Evolutionary conservation across 495 filamentous ascomycete species (phyloP).

Genomic region (Geoglossum glabrum): DNA sequence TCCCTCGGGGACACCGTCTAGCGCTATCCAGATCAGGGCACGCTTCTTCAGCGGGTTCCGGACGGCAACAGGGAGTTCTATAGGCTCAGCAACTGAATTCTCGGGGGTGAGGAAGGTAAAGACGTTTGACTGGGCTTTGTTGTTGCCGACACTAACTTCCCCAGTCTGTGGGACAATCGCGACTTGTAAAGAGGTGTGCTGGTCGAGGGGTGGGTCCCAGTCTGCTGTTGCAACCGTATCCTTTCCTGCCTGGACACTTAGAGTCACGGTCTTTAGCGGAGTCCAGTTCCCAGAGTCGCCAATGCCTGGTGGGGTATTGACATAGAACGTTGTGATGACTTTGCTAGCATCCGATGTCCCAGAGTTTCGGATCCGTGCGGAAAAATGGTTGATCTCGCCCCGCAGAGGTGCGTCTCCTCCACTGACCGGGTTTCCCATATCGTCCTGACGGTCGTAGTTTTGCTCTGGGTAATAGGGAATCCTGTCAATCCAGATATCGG

Average conservation of each 20-base stretch:
- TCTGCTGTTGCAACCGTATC: background rate
- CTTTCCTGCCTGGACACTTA: background rate
- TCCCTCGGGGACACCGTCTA: background rate
- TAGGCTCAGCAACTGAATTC: background rate
- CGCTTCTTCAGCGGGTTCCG: background rate
- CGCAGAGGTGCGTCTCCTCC: background rate
- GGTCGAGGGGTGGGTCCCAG: background rate
- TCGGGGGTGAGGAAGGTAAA: background rate
- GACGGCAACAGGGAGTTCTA: background rate
- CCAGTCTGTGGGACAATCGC: background rate
- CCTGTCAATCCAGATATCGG: background rate
- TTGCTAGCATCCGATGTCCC: background rate
- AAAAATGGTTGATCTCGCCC: background rate
- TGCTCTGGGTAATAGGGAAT: too few relatives aligned
- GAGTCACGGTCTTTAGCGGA: background rate
- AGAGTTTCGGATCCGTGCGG: background rate
- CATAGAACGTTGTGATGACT: background rate
- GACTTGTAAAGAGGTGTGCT: background rate
- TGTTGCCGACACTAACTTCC: background rate
- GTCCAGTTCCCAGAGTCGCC: background rate
- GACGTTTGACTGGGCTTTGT: background rate
- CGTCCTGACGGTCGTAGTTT: too few relatives aligned
- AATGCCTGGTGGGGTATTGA: background rate
- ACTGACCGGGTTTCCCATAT: background rate
- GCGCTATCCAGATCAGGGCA: background rate